These are phyloP conservation scores for Fusarium falciforme DNA, from an alignment of 2,329 filamentous ascomycete genomes.

Conservation along the genomic window DNA sequence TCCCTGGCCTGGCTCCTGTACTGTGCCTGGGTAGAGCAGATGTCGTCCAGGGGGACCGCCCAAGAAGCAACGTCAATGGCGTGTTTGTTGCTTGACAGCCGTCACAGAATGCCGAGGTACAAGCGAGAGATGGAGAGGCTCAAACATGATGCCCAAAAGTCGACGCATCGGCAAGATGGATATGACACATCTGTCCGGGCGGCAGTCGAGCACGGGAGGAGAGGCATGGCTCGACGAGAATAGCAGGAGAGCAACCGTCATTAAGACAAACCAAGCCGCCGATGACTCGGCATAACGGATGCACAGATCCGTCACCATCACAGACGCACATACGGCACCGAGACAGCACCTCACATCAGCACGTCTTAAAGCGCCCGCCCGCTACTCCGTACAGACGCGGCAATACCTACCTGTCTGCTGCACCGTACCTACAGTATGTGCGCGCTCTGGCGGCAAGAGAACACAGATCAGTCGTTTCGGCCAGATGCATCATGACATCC, in stretches of 20 bases:
- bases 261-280: conserved; percentile 9
- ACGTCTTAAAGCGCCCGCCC: not conserved
- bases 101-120: conserved; percentile 29
- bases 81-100: conserved; percentile 24
- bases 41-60: conserved; percentile 14
- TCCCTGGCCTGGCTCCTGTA: conserved; percentile 17
- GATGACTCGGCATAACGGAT: conserved; percentile 26
- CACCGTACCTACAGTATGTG: not conserved
- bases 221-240: conserved; percentile 16
- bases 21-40: conserved; percentile 1
- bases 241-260: conserved; percentile 10
- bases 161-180: not conserved
- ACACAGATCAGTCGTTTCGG: conserved; percentile 16
- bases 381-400: not conserved
- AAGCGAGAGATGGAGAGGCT: not conserved
- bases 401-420: not conserved
- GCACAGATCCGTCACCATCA: conserved; percentile 9
- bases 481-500: conserved; percentile 23
- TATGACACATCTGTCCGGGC: conserved; percentile 1
- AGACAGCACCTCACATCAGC: not conserved
- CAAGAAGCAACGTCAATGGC: conserved; percentile 27
- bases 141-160: not conserved
- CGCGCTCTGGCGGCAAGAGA: not conserved
- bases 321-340: not conserved
- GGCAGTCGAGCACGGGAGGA: not conserved